Conservation (phyloP, 441 rosid species). For the Mallotus repandus region DNA sequence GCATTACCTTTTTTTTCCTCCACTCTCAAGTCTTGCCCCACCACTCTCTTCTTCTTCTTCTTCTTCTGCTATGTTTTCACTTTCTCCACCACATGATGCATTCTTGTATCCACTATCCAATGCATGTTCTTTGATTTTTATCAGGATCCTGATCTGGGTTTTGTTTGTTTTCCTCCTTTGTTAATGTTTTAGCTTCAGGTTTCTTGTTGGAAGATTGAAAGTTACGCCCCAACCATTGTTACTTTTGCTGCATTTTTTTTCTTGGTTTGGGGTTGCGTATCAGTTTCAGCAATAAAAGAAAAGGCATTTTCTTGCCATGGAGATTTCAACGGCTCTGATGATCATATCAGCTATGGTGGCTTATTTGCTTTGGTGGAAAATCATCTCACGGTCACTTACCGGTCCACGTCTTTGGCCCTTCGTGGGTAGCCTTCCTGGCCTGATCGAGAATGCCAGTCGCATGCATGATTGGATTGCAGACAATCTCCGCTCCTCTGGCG, state of each 20-base stretch:
- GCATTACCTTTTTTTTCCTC: not conserved
- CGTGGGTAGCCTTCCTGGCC: conserved; percentile 75
- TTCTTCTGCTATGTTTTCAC: not conserved
- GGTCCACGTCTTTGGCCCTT: conserved; percentile 93
- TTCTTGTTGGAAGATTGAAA: conserved; percentile 2
- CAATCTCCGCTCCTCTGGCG: conserved; percentile 63
- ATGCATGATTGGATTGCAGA: conserved; percentile 91
- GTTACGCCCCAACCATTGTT: conserved; percentile 4
- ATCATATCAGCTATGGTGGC: conserved; percentile 43
- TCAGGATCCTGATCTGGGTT: conserved; percentile 19
- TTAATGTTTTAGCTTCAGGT: conserved; percentile 1
- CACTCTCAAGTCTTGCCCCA: not conserved
- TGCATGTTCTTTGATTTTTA: not conserved
- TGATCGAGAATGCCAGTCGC: conserved; percentile 49
- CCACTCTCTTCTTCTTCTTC: not conserved
- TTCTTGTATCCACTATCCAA: not conserved
- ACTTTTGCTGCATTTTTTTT: not conserved
- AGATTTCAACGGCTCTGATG: conserved; percentile 44
- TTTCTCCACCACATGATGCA: too few species aligned
- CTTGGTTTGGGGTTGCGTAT: not conserved
- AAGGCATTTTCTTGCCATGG: conserved; percentile 37
- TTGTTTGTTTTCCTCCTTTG: not conserved
- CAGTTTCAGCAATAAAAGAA: too few species aligned
- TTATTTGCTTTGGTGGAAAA: conserved; percentile 58
- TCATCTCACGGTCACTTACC: conserved; percentile 34